Base-by-base conservation (phyloP, 176 grass and related monocot species). In the Cenchrus purpureus region DNA sequence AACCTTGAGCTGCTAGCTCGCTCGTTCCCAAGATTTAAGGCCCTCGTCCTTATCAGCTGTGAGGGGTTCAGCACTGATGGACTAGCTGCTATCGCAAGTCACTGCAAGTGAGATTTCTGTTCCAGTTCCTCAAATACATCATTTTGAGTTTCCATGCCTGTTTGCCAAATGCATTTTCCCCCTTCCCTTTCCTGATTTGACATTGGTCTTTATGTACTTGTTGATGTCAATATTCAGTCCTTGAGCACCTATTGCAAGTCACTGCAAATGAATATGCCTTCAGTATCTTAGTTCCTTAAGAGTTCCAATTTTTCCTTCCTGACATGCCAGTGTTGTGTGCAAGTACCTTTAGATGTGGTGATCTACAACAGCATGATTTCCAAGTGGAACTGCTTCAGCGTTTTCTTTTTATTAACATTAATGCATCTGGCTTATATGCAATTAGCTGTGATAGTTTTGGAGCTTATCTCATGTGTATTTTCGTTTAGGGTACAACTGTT, bases 11-110 rank as follows among this genome's bases (percentile, higher is more conserved):
- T 92, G 75, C 72, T 97, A 0, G 86, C 95, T 15, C 82, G 85
- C 5, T 97, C 88, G 0, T 97, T 94, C 78, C 90, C 86, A 0
- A 72, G 90, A 43, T 97, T 97, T 78, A 91, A 53, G 42, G 84
- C 84, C 4, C 90, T 97, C 0, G 57, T 92, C 16, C 95, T 97
- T 57, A 74, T 97, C 55, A 92, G 76, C 83, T 95, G 95, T 29
- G 90, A 94, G 68, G 92, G 90, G 6, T 97, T 97, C 71, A 97
- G 95, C 68, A 97, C 92, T 0, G 80, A 94, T 55, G 95, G 95
- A 40, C 78, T 97, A 22, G 90, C 90, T 2, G 86, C 90, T 13
- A 84, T 97, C 28, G 92, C 92, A 1, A 89, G 92, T 42, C 80
- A 92, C 75, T 94, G 95, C 92, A 94, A 88, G 95, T 94, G 68